A percentile compares a stretch with the other conserved stretches of the same genome.
Evolutionary conservation across 257 asterid species (phyloP).

Genomic region (Nicotiana otophora): DNA sequence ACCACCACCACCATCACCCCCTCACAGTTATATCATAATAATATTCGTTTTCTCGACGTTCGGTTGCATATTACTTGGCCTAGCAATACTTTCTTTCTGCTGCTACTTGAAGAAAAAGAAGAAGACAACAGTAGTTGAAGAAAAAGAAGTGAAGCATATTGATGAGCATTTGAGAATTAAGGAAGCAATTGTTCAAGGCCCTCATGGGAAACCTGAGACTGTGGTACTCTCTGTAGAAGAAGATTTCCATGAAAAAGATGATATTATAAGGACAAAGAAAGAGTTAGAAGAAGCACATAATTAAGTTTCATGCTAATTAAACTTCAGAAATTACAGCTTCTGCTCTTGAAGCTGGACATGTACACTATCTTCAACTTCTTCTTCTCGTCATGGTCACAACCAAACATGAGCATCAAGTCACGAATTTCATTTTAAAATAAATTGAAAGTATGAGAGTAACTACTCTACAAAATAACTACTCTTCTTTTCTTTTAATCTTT

Average conservation of each 20-base stretch:
- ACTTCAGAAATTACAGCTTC: constrained; percentile 18
- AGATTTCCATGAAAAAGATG: constrained; percentile 21
- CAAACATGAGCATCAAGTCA: neutral
- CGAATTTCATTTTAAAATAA: neutral
- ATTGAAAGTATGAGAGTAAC: neutral
- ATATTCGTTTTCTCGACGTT: constrained; percentile 21
- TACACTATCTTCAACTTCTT: neutral
- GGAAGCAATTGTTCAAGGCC: constrained; percentile 26
- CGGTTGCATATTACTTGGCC: constrained; percentile 20
- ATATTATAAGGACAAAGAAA: constrained; percentile 16
- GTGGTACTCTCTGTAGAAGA: constrained; percentile 26
- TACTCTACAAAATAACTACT: neutral
- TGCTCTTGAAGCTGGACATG: constrained; percentile 24
- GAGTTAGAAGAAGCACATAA: constrained; percentile 13
- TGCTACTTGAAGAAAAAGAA: constrained; percentile 31
- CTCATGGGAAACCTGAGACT: constrained; percentile 26
- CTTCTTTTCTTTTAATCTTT: neutral
- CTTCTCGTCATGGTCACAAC: constrained; percentile 6
- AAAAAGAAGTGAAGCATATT: constrained; percentile 15
- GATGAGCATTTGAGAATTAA: constrained; percentile 31
- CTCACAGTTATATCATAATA: constrained; percentile 14
- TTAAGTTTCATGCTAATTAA: constrained; percentile 5
- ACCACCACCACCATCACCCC: constrained; percentile 13
- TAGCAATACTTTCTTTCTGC: constrained; percentile 16
- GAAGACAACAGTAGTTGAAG: constrained; percentile 5